These are phyloP conservation scores for Penicillium sp. DNA, from an alignment of 2,329 filamentous ascomycete species.

Conservation along the genomic window DNA sequence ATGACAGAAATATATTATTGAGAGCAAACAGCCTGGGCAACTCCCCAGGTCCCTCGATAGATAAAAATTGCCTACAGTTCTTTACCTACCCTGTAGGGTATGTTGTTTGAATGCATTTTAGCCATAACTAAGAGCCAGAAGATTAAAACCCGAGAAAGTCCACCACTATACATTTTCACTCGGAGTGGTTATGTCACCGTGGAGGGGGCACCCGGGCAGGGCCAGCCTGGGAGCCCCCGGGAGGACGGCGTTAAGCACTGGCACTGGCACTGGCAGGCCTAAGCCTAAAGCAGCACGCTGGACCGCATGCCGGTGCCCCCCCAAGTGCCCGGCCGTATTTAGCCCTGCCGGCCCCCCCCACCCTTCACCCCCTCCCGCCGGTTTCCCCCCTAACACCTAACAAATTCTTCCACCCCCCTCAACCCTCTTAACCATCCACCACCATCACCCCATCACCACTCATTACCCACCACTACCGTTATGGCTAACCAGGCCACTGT, in stretches of 20 bases:
- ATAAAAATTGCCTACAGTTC: no score
- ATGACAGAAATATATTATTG: no score
- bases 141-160: no score
- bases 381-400: constrained; percentile 14
- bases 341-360: constrained; percentile 22
- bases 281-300: constrained; percentile 32
- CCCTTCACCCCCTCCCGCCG: not conserved
- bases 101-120: no score
- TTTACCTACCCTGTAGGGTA: no score
- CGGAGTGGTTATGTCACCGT: constrained; percentile 3
- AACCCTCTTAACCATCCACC: constrained; percentile 27
- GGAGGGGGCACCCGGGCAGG: not conserved
- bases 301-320: constrained; percentile 12
- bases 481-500: constrained; percentile 43
- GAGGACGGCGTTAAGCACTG: not conserved
- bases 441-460: constrained; percentile 34
- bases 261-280: constrained; percentile 9
- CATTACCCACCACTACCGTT: constrained; percentile 40
- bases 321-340: constrained; percentile 19
- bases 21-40: no score
- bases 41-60: no score
- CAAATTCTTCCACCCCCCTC: constrained; percentile 27
- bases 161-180: no score
- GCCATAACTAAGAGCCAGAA: no score
- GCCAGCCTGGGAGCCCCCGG: constrained; percentile 5